Base-by-base conservation (phyloP, 2,329 filamentous ascomycete genomes). In the Fusarium virguliforme region DNA sequence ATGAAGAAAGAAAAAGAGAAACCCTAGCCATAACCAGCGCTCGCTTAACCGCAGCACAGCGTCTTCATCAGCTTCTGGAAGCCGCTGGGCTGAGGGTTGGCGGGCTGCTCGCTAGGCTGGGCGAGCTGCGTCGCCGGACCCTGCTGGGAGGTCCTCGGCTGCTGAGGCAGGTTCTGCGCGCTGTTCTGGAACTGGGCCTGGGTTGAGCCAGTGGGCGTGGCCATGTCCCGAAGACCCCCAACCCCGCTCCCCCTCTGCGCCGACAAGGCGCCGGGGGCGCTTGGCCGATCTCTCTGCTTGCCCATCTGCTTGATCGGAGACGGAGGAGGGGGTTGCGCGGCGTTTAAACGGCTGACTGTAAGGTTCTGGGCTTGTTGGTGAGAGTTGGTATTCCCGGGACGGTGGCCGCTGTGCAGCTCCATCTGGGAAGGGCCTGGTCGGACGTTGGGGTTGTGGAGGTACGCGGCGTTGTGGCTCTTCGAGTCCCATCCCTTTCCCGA, bases 101-200 rank as follows among this genome's bases (percentile, higher is more conserved):
- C 84, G 48, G 85, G 85, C 71, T 87, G 86, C 73, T 86, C 86
- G 78, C 83, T 88, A 80, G 83, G 83, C 78, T 83, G 84, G 71
- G 87, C 83, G 79, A 86, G 85, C 58, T 79, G 79, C 51, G 85
- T 87, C 84, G 90, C 85, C 65, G 86, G 88, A 64, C 87, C 85
- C 78, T 90, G 89, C 68, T 87, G 85, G 67, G 87, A 88, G 78
- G 88, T 87, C 71, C 87, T 86, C 77, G 88, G 90, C 76, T 89
- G 90, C 76, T 89, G 90, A 55, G 92, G 89, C 73, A 97, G 88
- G 81, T 97, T 96, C 81, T 94, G 93, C 79, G 92, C 93, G 85
- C 94, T 97, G 87, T 94, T 95, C 85, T 97, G 94, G 87, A 97
- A 98, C 81, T 98, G 95, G 74, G 95, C 95, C 83, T 97, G 94